Evolutionary conservation across 805 yeast species (phyloP).

Genomic region (Monosporozyma aquatica): DNA sequence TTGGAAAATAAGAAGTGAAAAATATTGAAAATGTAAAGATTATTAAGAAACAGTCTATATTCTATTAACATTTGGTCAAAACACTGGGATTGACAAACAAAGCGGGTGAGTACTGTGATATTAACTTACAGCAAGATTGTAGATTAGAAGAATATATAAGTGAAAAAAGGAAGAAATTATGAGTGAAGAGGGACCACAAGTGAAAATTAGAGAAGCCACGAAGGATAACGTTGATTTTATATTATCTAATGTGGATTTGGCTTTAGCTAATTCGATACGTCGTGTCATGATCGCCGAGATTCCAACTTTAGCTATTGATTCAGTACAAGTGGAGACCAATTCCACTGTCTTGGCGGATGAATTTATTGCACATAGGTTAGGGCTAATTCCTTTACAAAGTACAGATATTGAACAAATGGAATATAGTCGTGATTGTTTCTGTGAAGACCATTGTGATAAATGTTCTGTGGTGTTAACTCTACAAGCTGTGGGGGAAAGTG

Average conservation of each 20-base stretch:
- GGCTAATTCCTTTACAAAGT: conserved; percentile 81
- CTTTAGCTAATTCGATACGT: conserved; percentile 86
- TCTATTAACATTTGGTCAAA: too few species aligned
- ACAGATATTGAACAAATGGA: conserved; percentile 74
- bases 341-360: conserved; percentile 96
- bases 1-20: background rate
- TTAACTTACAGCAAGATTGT: too few species aligned
- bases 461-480: conserved; percentile 84
- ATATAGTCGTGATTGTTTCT: conserved; percentile 91
- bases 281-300: conserved; percentile 92
- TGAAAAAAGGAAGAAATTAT: conserved; percentile 7
- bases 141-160: too few species aligned
- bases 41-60: background rate
- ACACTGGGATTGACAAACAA: too few species aligned
- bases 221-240: conserved; percentile 86
- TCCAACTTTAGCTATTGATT: conserved; percentile 92
- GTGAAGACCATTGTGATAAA: conserved; percentile 94
- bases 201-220: conserved; percentile 80
- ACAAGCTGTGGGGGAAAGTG: conserved; percentile 83
- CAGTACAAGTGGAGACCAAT: conserved; percentile 87
- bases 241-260: conserved; percentile 73
- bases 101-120: too few species aligned
- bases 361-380: conserved; percentile 88
- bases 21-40: background rate
- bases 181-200: conserved; percentile 49